Conservation (phyloP, 1,139 yeast genomes). For the Ogataea hybrid region DNA sequence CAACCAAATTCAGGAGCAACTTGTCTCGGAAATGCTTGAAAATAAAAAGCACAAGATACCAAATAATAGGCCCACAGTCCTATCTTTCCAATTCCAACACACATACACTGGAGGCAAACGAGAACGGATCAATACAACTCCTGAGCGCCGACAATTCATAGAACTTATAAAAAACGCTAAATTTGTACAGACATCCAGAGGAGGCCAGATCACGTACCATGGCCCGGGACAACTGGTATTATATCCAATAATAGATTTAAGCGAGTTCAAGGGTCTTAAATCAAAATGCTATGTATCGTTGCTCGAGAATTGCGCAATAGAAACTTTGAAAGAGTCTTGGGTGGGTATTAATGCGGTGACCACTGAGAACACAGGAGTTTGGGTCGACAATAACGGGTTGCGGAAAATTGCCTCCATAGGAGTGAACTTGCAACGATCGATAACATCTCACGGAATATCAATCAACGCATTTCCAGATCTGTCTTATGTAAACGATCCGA, state of each 20-base stretch:
- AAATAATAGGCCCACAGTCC: conserved; percentile 37
- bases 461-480: conserved; percentile 77
- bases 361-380: conserved; percentile 82
- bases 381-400: conserved; percentile 45
- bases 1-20: conserved; percentile 55
- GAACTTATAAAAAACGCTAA: conserved; percentile 78
- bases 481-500: conserved; percentile 56
- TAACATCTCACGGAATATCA: conserved; percentile 89
- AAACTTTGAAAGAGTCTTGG: conserved; percentile 38
- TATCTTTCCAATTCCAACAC: conserved; percentile 80
- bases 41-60: conserved; percentile 40
- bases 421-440: conserved; percentile 75
- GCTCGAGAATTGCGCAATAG: conserved; percentile 62
- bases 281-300: conserved; percentile 76
- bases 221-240: conserved; percentile 94
- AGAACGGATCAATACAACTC: conserved; percentile 43
- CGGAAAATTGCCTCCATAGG: conserved; percentile 88
- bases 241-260: conserved; percentile 76
- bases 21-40: conserved; percentile 62
- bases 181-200: conserved; percentile 79
- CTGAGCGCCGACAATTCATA: conserved; percentile 47
- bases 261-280: conserved; percentile 55
- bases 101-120: conserved; percentile 90
- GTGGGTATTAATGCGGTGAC: conserved; percentile 46
- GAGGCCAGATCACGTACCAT: conserved; percentile 98